Conservation (phyloP, 2,329 filamentous ascomycete genomes). For the Aspergillus unguis region DNA sequence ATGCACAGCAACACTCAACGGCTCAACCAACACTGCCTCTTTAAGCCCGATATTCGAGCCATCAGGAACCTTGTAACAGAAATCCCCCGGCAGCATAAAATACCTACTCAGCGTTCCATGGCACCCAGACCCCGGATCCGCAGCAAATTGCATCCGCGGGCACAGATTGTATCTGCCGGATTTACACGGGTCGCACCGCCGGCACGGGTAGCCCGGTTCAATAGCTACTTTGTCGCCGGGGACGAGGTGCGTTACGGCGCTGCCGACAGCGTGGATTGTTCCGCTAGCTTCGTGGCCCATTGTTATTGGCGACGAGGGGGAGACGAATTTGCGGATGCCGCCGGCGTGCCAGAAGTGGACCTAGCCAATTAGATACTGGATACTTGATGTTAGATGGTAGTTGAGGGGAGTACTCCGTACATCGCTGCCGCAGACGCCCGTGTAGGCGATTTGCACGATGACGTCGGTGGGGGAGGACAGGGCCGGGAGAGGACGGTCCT, state of each 20-base stretch:
- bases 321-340: slow-evolving; percentile 30
- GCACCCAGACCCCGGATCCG: slow-evolving; percentile 31
- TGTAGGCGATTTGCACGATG: slow-evolving; percentile 43
- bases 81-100: slow-evolving; percentile 38
- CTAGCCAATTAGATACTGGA: slow-evolving; percentile 13
- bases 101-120: slow-evolving; percentile 40
- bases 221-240: slow-evolving; percentile 35
- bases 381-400: neutral
- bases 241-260: slow-evolving; percentile 21
- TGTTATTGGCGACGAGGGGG: slow-evolving; percentile 23
- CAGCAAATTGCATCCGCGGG: slow-evolving; percentile 40
- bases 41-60: slow-evolving; percentile 31
- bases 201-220: slow-evolving; percentile 37
- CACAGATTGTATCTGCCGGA: slow-evolving; percentile 43
- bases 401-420: slow-evolving; percentile 13
- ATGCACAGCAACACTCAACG: slow-evolving; percentile 48
- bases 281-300: slow-evolving; percentile 38
- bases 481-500: slow-evolving; percentile 37
- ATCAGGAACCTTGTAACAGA: slow-evolving; percentile 39
- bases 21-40: slow-evolving; percentile 49
- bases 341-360: slow-evolving; percentile 43
- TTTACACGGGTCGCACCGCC: slow-evolving; percentile 36
- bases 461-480: slow-evolving; percentile 39
- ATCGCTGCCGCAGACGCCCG: slow-evolving; percentile 45
- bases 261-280: slow-evolving; percentile 26